Conservation (phyloP, 306 rosid genomes). For the Corylus avellana region DNA sequence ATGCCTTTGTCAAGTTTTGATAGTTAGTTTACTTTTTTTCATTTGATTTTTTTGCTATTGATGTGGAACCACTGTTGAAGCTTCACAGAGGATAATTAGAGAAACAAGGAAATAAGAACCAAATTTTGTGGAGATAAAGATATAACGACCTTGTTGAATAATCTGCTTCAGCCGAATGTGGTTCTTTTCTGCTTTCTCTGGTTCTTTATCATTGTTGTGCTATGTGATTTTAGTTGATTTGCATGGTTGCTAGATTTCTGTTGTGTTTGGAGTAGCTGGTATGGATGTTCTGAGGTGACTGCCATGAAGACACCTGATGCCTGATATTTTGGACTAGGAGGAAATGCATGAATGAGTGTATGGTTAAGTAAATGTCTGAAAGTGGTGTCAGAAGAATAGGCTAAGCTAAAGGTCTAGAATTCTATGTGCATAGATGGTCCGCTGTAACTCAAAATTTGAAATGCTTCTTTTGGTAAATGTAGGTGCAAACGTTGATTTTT, state of each 20-base stretch:
- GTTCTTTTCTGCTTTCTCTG: not conserved
- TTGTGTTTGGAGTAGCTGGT: not conserved
- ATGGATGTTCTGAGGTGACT: not conserved
- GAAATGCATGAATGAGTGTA: not conserved
- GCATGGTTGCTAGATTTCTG: not conserved
- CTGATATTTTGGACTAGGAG: not conserved
- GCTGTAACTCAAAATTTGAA: not conserved
- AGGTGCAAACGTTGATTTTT: not conserved
- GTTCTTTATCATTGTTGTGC: not conserved
- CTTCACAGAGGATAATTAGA: not conserved
- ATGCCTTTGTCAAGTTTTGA: conserved; percentile 7
- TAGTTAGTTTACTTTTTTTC: not conserved
- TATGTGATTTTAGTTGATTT: not conserved
- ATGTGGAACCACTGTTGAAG: not conserved
- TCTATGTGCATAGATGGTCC: not conserved
- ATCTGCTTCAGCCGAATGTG: not conserved
- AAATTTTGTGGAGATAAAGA: no score
- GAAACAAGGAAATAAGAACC: not conserved
- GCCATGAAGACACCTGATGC: not conserved
- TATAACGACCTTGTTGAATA: not conserved
- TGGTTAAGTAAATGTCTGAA: not conserved
- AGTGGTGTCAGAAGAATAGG: not conserved
- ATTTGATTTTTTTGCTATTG: not conserved
- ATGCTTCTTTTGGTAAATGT: not conserved
- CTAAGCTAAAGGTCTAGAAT: not conserved